Base-by-base conservation (phyloP, 257 asterid genomes). In the Cruciata laevipes region DNA sequence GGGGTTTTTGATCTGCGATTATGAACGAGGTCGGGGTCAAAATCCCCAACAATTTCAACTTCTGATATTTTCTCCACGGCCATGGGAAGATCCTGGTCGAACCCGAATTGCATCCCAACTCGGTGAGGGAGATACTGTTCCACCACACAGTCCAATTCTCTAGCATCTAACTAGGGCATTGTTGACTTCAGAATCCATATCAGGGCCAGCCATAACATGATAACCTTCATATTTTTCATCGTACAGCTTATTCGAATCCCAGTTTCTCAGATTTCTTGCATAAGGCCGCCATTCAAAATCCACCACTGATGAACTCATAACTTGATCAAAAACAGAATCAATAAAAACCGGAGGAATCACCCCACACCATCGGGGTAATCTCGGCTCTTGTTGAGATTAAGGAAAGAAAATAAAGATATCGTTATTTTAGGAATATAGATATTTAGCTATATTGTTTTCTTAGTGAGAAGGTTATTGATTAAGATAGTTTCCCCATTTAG, bases 71-170 rank as follows among this genome's bases (percentile, higher is more conserved):
- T 27, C 23, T 23, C 51, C 25, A 80, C 70, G 33, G 12, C 6
- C 0, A 35, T 67, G 0, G 81, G 86, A 64, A 78, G 21, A 57
- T 81, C 86, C 72, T 81, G 81, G 55, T 81, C 83, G 11, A 65
- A 66, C 7, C 79, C 83, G 38, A 81, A 81, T 68, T 81, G 83
- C 76, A 70, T 63, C 27, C 74, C 73, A 16, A 81, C 83, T 23
- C 79, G 70, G 37, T 78, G 77, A 2, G 83, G 81, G 47, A 70
- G 65, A 58, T 81, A 78, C 7, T 65, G 77, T 66, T 81, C 83
- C 11, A 73, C 6, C 20, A 13, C 10, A 61, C 77, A 70, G 23
- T 61, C 79, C 5, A 69, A 42, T 72, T 56, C 77, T 71, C 67
- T 75, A 53, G 77, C 77, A 64, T 55, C 76, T 32, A 27, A 51